Percentiles rank a stretch among this genome's conserved stretches.
Conservation (phyloP, 2,329 filamentous ascomycete species). For the Phyllosticta capitalensis region DNA sequence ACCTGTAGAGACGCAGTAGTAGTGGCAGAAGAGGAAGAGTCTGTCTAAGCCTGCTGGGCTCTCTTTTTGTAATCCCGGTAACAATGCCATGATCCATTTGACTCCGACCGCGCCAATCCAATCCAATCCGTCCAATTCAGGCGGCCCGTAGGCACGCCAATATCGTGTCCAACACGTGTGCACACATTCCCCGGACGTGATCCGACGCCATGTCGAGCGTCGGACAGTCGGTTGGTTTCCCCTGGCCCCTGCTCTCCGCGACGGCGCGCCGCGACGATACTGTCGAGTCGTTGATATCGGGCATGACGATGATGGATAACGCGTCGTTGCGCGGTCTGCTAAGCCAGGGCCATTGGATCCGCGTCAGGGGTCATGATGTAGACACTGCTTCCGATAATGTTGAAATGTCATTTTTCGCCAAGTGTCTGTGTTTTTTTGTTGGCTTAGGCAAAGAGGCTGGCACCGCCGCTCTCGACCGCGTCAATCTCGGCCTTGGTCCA, state of each 20-base stretch:
- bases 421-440: background rate
- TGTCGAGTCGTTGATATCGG: background rate
- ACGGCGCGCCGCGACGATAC: background rate
- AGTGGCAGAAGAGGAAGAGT: no score
- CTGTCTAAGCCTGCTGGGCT: no score
- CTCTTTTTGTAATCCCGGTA: no score
- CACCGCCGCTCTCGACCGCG: conserved; percentile 87
- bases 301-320: background rate
- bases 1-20: no score
- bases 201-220: background rate
- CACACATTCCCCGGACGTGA: background rate
- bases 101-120: background rate
- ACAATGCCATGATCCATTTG: background rate
- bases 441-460: conserved; percentile 48
- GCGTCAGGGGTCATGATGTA: background rate
- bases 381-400: background rate
- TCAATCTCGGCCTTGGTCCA: conserved; percentile 84
- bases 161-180: background rate
- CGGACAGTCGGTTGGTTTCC: background rate
- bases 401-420: background rate
- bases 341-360: background rate
- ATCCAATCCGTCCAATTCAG: background rate
- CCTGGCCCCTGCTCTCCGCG: background rate
- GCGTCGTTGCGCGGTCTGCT: background rate
- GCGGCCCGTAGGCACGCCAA: background rate